Percentiles rank a stretch among this genome's conserved stretches.
Conservation (phyloP, 192 early-diverging fungal species). For the Dimargaris cristalligena region DNA sequence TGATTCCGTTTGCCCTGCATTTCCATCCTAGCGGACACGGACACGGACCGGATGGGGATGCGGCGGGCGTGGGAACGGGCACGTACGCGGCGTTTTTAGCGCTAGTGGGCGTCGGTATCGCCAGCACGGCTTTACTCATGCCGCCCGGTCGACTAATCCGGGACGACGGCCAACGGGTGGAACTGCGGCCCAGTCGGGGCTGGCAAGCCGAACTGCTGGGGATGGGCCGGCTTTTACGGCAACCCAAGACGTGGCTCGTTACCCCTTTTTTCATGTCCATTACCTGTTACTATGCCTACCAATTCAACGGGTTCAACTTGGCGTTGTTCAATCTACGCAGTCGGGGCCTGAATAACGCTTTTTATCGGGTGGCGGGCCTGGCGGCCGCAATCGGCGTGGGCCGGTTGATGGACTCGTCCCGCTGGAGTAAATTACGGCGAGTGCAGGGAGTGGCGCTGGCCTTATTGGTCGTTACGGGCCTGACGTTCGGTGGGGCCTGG, state of each 20-base stretch:
- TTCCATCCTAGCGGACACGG: background rate
- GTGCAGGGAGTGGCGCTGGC: background rate
- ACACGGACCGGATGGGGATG: too few relatives aligned
- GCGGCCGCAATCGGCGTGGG: background rate
- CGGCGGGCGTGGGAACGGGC: too few relatives aligned
- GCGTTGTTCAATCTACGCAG: background rate
- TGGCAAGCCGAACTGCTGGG: background rate
- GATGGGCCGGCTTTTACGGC: background rate
- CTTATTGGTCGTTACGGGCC: background rate
- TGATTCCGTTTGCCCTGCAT: slow-evolving; percentile 3
- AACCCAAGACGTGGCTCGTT: background rate
- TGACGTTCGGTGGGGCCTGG: background rate
- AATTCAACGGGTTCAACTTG: slow-evolving; percentile 10
- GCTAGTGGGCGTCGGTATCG: background rate
- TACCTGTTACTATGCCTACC: slow-evolving; percentile 8
- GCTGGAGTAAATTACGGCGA: background rate
- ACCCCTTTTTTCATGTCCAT: background rate
- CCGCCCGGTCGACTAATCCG: slow-evolving; percentile 3
- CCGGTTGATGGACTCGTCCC: background rate
- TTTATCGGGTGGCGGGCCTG: background rate
- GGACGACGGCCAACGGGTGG: background rate
- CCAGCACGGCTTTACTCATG: background rate
- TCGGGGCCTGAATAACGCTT: background rate
- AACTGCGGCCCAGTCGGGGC: background rate
- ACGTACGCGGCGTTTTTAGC: slow-evolving; percentile 1